These are phyloP conservation scores for Deakozyma indianensis DNA, from an alignment of 805 yeast species.

Conservation along the genomic window DNA sequence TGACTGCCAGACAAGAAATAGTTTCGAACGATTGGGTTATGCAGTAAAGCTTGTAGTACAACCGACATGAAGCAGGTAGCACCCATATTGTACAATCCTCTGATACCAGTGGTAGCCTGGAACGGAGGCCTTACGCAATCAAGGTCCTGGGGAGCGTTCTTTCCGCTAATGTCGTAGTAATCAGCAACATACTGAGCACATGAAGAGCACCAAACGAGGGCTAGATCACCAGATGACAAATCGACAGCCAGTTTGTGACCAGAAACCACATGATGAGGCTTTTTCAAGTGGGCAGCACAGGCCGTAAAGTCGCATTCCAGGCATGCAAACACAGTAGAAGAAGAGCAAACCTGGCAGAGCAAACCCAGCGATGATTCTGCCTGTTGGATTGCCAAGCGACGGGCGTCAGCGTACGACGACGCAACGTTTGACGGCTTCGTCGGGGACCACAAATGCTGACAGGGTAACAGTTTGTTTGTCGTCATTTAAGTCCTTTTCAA, in stretches of 20 bases:
- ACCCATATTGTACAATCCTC: constrained; percentile 88
- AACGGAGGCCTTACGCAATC: constrained; percentile 23
- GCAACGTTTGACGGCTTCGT: neutral
- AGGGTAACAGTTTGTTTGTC: neutral
- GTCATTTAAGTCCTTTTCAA: too few relatives aligned
- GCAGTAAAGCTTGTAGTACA: constrained; percentile 75
- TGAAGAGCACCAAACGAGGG: neutral
- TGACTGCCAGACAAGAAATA: constrained; percentile 68
- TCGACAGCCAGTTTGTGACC: constrained; percentile 1
- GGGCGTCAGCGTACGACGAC: neutral
- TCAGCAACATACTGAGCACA: neutral
- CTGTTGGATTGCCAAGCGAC: neutral
- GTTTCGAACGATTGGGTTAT: constrained; percentile 74
- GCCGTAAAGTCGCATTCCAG: neutral
- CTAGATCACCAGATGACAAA: neutral
- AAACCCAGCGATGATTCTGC: neutral
- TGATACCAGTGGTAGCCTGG: constrained; percentile 59
- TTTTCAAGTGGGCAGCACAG: neutral
- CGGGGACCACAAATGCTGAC: neutral
- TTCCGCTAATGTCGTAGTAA: neutral
- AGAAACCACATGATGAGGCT: neutral
- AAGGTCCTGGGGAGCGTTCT: constrained; percentile 5
- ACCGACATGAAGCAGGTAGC: constrained; percentile 96
- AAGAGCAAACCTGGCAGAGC: neutral
- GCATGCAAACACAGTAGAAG: neutral